Evolutionary conservation across 2,329 filamentous ascomycete species (phyloP).

Genomic region (Scedosporium dehoogii): DNA sequence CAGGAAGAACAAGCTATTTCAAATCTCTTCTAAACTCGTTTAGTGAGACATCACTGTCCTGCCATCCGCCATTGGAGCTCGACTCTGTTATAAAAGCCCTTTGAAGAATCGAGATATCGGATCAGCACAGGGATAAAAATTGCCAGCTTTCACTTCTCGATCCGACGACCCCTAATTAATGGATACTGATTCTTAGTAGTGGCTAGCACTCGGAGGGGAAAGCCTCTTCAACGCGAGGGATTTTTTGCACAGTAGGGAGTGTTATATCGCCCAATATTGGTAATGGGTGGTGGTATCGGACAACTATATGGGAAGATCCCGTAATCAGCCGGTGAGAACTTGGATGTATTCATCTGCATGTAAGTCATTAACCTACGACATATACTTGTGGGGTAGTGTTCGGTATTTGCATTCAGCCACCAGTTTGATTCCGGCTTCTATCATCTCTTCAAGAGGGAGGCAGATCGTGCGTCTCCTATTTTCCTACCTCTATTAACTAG

Average conservation of each 20-base stretch:
- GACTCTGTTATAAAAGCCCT: no score
- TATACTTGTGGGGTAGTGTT: not conserved
- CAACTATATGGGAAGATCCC: not conserved
- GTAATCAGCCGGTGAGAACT: not conserved
- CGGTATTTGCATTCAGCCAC: not conserved
- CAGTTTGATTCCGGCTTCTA: not conserved
- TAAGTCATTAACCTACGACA: not conserved
- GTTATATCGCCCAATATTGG: no score
- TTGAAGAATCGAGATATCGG: not conserved
- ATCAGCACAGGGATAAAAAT: no score
- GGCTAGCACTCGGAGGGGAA: no score
- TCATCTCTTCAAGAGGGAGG: not conserved
- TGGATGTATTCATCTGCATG: not conserved
- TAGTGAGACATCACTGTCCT: conserved; percentile 2
- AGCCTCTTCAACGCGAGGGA: no score
- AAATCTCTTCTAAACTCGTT: conserved; percentile 9
- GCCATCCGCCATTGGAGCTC: not conserved
- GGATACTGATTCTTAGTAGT: no score
- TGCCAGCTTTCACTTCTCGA: no score
- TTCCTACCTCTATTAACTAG: no score
- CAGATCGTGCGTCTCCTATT: not conserved
- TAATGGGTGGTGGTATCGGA: no score
- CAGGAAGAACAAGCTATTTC: conserved; percentile 10
- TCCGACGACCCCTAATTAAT: no score
- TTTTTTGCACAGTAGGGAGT: no score